Evolutionary conservation across 2,329 filamentous ascomycete genomes (phyloP), one percentile per base, ranked within the genome.

Genomic region (Hypoxylon sp.): DNA sequence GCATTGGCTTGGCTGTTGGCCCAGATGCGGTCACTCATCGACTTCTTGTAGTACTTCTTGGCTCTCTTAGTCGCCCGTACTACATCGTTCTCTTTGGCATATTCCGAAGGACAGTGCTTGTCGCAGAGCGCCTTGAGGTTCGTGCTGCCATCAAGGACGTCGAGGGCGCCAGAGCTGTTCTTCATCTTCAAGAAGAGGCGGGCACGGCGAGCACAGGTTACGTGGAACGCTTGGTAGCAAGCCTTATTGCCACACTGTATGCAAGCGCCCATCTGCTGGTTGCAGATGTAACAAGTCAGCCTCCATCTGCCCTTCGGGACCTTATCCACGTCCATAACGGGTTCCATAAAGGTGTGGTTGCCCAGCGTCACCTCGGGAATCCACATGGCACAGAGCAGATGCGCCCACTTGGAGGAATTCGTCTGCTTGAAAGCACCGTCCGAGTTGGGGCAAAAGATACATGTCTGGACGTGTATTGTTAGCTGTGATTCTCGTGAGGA

Each of bases 341-440:
- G 95, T 71, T 99, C 95, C 91, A 98, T 97, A 72, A 98, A 95
- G 6, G 93, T 97, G 60, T 92, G 90, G 70, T 99, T 99, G 11
- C 93, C 95, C 46, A 99, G 85, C 3, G 91, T 94, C 5, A 98
- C 92, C 76, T 99, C 95, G 0, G 95, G 95, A 68, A 99, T 97
- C 95, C 95, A 99, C 79, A 98, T 95, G 26, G 95, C 92, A 72
- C 95, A 99, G 7, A 99, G 85, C 9, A 99, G 78, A 81, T 99
- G 95, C 21, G 94, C 91, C 95, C 95, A 99, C 77, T 96, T 95
- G 2, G 93, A 92, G 2, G 91, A 90, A 64, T 92, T 97, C 1
- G 95, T 98, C 76, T 98, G 95, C 74, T 99, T 99, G 80, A 99
- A 99, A 2, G 95, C 95, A 11, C 95, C 95, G 68, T 98, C 95